A percentile compares a stretch with the other conserved stretches of the same genome.
Evolutionary conservation across 148 eudicot species (phyloP).

Genomic region (Camellia granthamiana): DNA sequence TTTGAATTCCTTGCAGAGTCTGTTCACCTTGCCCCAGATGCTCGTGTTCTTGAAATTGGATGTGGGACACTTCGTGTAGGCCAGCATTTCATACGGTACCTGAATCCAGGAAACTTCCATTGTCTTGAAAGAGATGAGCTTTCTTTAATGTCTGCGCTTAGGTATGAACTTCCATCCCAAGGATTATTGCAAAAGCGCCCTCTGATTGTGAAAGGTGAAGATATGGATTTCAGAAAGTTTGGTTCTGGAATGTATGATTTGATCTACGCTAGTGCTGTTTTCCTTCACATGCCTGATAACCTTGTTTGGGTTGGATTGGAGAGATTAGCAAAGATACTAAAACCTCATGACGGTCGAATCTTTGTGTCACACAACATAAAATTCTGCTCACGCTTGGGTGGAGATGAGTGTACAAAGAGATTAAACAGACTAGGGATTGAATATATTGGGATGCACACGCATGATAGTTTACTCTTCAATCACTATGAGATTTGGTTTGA

Average conservation of each 20-base stretch:
- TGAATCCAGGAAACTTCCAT: constrained; percentile 67
- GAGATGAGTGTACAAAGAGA: constrained; percentile 80
- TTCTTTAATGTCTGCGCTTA: constrained; percentile 87
- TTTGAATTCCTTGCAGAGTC: constrained; percentile 86
- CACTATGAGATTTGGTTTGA: constrained; percentile 97
- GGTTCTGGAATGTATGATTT: constrained; percentile 63
- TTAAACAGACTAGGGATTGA: constrained; percentile 66
- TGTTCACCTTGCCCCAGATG: constrained; percentile 49
- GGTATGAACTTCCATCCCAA: constrained; percentile 93
- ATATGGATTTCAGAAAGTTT: constrained; percentile 85
- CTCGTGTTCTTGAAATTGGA: constrained; percentile 86
- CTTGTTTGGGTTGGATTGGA: constrained; percentile 96
- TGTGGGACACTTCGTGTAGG: constrained; percentile 99
- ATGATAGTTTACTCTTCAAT: constrained; percentile 90
- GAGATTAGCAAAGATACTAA: constrained; percentile 60
- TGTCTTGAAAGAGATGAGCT: constrained; percentile 96
- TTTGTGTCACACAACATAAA: constrained; percentile 90
- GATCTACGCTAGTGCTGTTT: constrained; percentile 95
- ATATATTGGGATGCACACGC: constrained; percentile 76
- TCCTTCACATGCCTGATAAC: constrained; percentile 90
- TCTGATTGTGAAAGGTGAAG: constrained; percentile 77
- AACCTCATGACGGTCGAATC: constrained; percentile 71
- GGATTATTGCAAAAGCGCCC: constrained; percentile 85
- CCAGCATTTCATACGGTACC: constrained; percentile 77
- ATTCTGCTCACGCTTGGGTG: constrained; percentile 93